phyloP scores from a whole-genome alignment of 2,329 filamentous ascomycete species.

The Colletotrichum sp. region DNA sequence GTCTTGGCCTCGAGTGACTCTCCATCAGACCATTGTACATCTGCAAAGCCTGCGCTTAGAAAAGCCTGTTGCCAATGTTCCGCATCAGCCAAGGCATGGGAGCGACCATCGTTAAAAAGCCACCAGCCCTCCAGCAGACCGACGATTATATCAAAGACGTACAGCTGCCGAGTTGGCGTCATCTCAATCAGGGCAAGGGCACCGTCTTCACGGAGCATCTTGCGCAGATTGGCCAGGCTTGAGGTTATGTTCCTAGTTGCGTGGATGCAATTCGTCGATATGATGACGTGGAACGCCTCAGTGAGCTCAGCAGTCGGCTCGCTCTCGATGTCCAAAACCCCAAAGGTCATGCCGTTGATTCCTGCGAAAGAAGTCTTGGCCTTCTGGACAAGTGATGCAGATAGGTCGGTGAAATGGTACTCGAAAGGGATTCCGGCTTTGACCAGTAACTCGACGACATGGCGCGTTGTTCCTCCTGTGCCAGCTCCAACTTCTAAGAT shows the following conservation, averaged over 20 bases:
- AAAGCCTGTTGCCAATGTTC: slow-evolving; percentile 27
- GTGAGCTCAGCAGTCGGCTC: slow-evolving; percentile 15
- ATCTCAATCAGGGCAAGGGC: slow-evolving; percentile 34
- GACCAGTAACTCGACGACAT: slow-evolving; percentile 31
- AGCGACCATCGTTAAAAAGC: slow-evolving; percentile 32
- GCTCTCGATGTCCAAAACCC: slow-evolving; percentile 33
- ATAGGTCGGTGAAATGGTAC: slow-evolving; percentile 50
- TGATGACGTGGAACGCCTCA: slow-evolving; percentile 32
- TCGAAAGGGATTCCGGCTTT: slow-evolving; percentile 27
- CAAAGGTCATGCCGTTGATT: slow-evolving; percentile 27
- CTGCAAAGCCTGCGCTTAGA: slow-evolving; percentile 23
- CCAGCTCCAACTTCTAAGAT: slow-evolving; percentile 50
- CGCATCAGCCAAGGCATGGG: slow-evolving; percentile 24
- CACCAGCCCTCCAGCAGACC: slow-evolving; percentile 42
- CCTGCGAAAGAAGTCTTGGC: slow-evolving; percentile 29
- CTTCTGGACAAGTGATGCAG: slow-evolving; percentile 32
- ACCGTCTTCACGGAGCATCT: slow-evolving; percentile 32
- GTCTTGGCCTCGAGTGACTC: slow-evolving; percentile 24
- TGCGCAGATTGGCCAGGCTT: slow-evolving; percentile 17
- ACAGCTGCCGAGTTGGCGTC: slow-evolving; percentile 23
- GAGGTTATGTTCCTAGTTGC: not conserved
- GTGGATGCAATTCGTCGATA: slow-evolving; percentile 42
- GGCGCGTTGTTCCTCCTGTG: slow-evolving; percentile 44
- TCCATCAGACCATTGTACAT: slow-evolving; percentile 30
- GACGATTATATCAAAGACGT: slow-evolving; percentile 35